A percentile compares a stretch with the other conserved stretches of the same genome.
These are phyloP conservation scores for Aphanoascus verrucosus DNA, from an alignment of 2,329 filamentous ascomycete genomes.

Conservation along the genomic window DNA sequence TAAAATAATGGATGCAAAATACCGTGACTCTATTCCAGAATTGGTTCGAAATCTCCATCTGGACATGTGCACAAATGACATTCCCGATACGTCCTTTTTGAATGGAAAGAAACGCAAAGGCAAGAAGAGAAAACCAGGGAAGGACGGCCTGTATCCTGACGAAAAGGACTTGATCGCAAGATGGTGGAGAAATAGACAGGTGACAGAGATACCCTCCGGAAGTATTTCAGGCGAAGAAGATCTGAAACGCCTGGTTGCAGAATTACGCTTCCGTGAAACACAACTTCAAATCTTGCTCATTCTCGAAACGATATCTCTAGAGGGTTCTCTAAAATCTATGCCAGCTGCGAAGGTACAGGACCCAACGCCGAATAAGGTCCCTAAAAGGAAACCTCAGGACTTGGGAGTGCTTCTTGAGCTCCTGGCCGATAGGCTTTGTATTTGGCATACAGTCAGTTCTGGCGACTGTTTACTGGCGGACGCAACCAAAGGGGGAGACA, in stretches of 20 bases:
- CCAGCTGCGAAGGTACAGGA: background rate
- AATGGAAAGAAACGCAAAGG: conserved; percentile 25
- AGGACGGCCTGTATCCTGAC: conserved; percentile 38
- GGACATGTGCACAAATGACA: conserved; percentile 29
- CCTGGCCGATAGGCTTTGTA: conserved; percentile 40
- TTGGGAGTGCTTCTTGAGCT: conserved; percentile 37
- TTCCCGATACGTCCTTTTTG: conserved; percentile 16
- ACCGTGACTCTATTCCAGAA: conserved; percentile 35
- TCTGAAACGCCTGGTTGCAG: conserved; percentile 32
- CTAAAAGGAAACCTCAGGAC: conserved; percentile 34
- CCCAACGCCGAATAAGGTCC: conserved; percentile 20
- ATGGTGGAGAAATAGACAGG: conserved; percentile 37
- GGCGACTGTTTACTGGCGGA: conserved; percentile 23
- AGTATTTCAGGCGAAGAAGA: conserved; percentile 29
- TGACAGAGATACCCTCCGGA: conserved; percentile 20
- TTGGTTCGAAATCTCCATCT: conserved; percentile 30
- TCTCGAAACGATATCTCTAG: conserved; percentile 38
- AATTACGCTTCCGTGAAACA: conserved; percentile 39
- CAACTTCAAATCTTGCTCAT: conserved; percentile 42
- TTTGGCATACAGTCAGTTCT: conserved; percentile 40
- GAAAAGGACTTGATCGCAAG: conserved; percentile 35
- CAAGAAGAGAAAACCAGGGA: conserved; percentile 33
- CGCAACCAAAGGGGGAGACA: conserved; percentile 22
- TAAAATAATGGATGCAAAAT: conserved; percentile 41
- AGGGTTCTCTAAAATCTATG: conserved; percentile 19